Conservation (phyloP, 2,329 filamentous ascomycete genomes). For the Microdochium bolleyi region DNA sequence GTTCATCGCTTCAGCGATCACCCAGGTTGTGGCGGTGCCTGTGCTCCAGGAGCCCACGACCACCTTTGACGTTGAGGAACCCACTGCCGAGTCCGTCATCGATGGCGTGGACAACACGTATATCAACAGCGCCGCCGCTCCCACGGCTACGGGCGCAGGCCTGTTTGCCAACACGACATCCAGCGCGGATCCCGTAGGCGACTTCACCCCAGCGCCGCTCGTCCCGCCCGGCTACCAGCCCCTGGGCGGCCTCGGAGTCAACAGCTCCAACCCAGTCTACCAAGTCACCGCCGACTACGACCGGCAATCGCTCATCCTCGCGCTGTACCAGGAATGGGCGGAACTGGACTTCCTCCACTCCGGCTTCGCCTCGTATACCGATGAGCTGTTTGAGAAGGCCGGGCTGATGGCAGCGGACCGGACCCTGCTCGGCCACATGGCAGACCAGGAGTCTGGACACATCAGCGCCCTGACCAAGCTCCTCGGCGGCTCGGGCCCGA, state of each 20-base stretch:
- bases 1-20: not conserved
- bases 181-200: not conserved
- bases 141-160: not conserved
- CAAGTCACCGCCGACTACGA: conserved; percentile 72
- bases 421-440: conserved; percentile 64
- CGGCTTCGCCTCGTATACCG: conserved; percentile 58
- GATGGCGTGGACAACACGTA: not conserved
- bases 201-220: not conserved
- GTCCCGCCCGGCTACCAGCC: conserved; percentile 43
- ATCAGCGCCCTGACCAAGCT: conserved; percentile 68
- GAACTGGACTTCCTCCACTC: conserved; percentile 73
- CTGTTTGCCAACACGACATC: not conserved
- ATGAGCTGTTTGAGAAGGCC: conserved; percentile 56
- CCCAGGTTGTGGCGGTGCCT: not conserved
- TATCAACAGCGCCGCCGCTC: not conserved
- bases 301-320: conserved; percentile 64
- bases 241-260: conserved; percentile 63
- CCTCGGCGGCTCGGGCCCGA: conserved; percentile 58
- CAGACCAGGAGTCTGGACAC: conserved; percentile 64
- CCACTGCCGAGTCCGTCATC: not conserved
- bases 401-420: conserved; percentile 61
- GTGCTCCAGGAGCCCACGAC: not conserved
- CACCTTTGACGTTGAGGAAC: not conserved
- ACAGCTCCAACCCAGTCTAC: conserved; percentile 64
- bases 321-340: conserved; percentile 72